Evolutionary conservation across 768 basidiomycete genomes (phyloP).

Genomic region (Lentinula aciculospora): DNA sequence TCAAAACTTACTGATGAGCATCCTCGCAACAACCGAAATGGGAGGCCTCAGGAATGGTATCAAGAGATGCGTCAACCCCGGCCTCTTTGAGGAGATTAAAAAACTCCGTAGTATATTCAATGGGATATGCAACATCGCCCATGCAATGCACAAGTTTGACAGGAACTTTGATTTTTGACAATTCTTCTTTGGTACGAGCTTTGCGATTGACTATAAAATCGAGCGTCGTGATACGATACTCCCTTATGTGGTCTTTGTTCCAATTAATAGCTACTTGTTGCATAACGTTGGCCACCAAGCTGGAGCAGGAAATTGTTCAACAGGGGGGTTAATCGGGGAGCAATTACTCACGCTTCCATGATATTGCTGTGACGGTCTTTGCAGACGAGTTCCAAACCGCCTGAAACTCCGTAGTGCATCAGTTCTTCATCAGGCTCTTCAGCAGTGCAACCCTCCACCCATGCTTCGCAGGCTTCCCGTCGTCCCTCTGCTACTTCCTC

Average conservation of each 20-base stretch:
- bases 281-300: constrained; percentile 18
- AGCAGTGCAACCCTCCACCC: constrained; percentile 19
- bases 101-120: constrained; percentile 21
- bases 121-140: constrained; percentile 30
- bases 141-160: constrained; percentile 27
- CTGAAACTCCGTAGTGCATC: constrained; percentile 21
- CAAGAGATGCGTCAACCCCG: constrained; percentile 21
- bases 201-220: constrained; percentile 24
- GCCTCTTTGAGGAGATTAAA: constrained; percentile 18
- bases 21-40: constrained; percentile 32
- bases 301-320: constrained; percentile 3
- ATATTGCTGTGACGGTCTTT: constrained; percentile 18
- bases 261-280: constrained; percentile 20
- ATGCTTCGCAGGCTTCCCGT: constrained; percentile 27
- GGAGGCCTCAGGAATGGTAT: constrained; percentile 22
- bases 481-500: constrained; percentile 25
- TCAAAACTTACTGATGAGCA: constrained; percentile 19
- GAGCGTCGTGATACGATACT: constrained; percentile 25
- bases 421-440: constrained; percentile 18
- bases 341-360: constrained; percentile 18
- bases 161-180: constrained; percentile 24
- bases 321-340: background rate
- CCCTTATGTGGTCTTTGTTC: constrained; percentile 19
- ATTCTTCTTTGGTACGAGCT: constrained; percentile 14
- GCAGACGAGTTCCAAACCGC: constrained; percentile 26